Evolutionary conservation across 1,284 basidiomycete genomes (phyloP).

Genomic region (Tilletia walkeri): DNA sequence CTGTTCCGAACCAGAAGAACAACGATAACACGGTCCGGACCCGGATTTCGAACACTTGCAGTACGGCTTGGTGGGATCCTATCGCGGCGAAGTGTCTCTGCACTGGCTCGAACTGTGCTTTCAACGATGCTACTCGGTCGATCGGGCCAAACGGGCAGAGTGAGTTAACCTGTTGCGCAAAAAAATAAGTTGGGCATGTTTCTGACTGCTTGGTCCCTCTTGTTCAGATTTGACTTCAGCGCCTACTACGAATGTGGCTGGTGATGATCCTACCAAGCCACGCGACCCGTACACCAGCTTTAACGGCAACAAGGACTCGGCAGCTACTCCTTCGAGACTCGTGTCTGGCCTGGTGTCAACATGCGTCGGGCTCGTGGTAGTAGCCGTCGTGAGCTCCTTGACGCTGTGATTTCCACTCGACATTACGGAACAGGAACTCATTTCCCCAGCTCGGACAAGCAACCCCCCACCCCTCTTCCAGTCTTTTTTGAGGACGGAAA

Average conservation of each 20-base stretch:
- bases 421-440: too few relatives aligned
- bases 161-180: slow-evolving; percentile 20
- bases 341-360: background rate
- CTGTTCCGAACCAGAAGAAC: slow-evolving; percentile 49
- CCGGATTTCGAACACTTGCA: slow-evolving; percentile 41
- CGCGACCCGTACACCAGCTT: slow-evolving; percentile 15
- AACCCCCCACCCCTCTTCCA: too few relatives aligned
- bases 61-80: slow-evolving; percentile 50
- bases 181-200: background rate
- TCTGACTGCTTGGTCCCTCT: background rate
- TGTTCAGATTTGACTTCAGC: background rate
- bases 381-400: background rate
- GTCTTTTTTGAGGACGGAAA: too few relatives aligned
- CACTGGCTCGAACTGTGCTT: slow-evolving; percentile 32
- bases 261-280: background rate
- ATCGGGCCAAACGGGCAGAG: slow-evolving; percentile 41
- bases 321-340: background rate
- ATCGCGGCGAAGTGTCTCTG: slow-evolving; percentile 45
- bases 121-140: slow-evolving; percentile 40
- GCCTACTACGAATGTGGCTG: background rate
- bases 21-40: slow-evolving; percentile 40
- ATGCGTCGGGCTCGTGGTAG: background rate
- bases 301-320: background rate
- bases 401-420: background rate
- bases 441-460: too few relatives aligned